Evolutionary conservation across 768 basidiomycete species (phyloP).

Genomic region (Boletus bicolor): DNA sequence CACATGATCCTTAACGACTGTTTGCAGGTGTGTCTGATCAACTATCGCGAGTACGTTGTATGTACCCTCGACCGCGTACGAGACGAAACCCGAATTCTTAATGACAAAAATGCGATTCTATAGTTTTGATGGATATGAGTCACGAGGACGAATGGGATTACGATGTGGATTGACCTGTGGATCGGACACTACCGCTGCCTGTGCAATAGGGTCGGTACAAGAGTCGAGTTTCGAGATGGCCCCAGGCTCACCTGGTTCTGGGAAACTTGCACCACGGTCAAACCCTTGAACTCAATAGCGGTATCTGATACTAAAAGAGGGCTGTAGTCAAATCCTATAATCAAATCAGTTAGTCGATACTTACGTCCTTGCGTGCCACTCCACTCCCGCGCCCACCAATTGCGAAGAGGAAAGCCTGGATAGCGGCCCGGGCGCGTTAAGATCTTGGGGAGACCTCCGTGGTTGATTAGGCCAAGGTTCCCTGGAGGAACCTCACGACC

Average conservation of each 20-base stretch:
- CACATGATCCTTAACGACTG: conserved; percentile 54
- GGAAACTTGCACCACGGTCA: conserved; percentile 83
- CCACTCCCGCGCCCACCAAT: conserved; percentile 85
- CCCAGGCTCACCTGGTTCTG: conserved; percentile 59
- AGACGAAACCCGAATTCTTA: conserved; percentile 75
- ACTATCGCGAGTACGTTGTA: conserved; percentile 76
- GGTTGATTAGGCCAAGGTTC: conserved; percentile 69
- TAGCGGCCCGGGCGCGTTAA: conserved; percentile 75
- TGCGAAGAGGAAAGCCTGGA: conserved; percentile 68
- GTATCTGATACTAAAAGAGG: conserved; percentile 65
- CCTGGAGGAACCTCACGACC: conserved; percentile 74
- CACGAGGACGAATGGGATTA: neutral
- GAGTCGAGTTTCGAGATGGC: neutral
- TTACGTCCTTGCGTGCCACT: conserved; percentile 63
- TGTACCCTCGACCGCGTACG: conserved; percentile 74
- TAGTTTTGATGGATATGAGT: neutral
- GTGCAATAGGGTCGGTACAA: neutral
- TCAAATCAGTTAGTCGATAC: conserved; percentile 23
- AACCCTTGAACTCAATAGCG: conserved; percentile 74
- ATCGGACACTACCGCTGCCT: conserved; percentile 72
- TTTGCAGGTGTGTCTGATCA: conserved; percentile 77
- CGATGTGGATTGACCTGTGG: conserved; percentile 42
- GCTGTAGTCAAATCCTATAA: neutral
- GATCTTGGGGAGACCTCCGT: conserved; percentile 79
- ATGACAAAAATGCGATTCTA: conserved; percentile 76